phyloP scores from a whole-genome alignment of 306 rosid species.

The Mimosa bimucronata region DNA sequence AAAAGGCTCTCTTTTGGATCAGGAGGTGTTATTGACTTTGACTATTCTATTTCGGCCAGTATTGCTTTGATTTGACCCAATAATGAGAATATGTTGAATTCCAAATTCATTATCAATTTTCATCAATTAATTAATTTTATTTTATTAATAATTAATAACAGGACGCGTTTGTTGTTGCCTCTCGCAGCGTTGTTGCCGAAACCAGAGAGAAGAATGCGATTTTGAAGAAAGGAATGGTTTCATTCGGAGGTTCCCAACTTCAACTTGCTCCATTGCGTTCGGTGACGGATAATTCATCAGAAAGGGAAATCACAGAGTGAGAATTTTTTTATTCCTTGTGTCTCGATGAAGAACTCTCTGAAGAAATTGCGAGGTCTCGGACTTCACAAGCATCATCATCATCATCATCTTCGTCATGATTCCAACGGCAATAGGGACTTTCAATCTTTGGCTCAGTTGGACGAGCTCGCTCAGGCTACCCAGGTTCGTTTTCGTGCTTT shows the following conservation, averaged over 20 bases:
- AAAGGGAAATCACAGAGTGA: background rate
- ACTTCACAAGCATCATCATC: constrained; percentile 57
- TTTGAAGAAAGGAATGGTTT: constrained; percentile 20
- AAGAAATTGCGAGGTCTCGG: constrained; percentile 78
- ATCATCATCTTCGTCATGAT: constrained; percentile 39
- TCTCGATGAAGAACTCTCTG: constrained; percentile 73
- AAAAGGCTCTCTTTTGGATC: background rate
- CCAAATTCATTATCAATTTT: background rate
- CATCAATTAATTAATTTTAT: background rate
- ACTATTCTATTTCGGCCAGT: background rate
- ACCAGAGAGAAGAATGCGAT: constrained; percentile 37
- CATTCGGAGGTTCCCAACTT: constrained; percentile 1
- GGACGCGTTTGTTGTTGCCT: background rate
- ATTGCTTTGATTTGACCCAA: constrained; percentile 9
- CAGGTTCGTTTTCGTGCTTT: constrained; percentile 41
- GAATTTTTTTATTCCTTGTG: constrained; percentile 1
- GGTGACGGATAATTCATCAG: background rate
- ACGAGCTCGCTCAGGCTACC: constrained; percentile 93
- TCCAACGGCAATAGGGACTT: constrained; percentile 50
- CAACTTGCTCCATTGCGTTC: background rate
- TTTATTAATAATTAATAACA: background rate
- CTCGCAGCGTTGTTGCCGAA: constrained; percentile 26
- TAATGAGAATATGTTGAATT: background rate
- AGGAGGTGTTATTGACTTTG: background rate
- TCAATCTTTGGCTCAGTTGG: constrained; percentile 64